Evolutionary conservation across 108 stramenopile species (phyloP), one percentile per base, ranked within the genome.

Genomic region (Skeletonema menzelii): DNA sequence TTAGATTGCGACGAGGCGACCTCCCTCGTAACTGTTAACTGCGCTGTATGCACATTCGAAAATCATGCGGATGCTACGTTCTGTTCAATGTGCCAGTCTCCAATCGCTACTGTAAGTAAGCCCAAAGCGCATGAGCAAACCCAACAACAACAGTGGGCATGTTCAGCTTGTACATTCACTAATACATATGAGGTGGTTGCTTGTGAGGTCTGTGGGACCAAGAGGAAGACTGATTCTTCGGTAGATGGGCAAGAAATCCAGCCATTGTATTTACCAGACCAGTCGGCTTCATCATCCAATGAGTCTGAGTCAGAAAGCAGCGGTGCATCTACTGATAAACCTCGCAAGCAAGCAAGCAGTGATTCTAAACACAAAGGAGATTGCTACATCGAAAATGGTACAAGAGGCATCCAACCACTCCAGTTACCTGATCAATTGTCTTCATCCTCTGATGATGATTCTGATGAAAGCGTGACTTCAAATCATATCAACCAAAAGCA

Each of bases 91-190:
- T 60, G 59, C 14, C 30, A 8, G 1, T 22, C 27, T 34, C 59
- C 30, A 34, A 31, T 31, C 59, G 28, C 31, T 35, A 14, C 8
- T 30, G 22, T 24, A n/a, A 24, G 49, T 22, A 53, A 20, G n/a
- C 49, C 49, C 49, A 53, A 15, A 22, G 8, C 8, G 19, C 8
- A 24, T 53, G 49, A 22, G 4, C 19, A 53, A 53, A 6, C 10
- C 22, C 7, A 53, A 17, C 7, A 60, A 19, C 17, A 60, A 20
- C 44, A 77, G 53, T 83, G 82, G 82, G 53, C 77, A 24, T 83
- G 82, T 38, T 17, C 58, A 26, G 38, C 67, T 22, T 83, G 82
- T 46, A 83, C 82, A 12, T 79, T 79, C 56, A n/a, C 37, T 13
- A 82, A 82, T 69, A 11, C 55, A 27, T 35, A 59, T 6, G 72